These are phyloP conservation scores for Filobasidium wieringae DNA, from an alignment of 768 basidiomycete species.

Conservation along the genomic window DNA sequence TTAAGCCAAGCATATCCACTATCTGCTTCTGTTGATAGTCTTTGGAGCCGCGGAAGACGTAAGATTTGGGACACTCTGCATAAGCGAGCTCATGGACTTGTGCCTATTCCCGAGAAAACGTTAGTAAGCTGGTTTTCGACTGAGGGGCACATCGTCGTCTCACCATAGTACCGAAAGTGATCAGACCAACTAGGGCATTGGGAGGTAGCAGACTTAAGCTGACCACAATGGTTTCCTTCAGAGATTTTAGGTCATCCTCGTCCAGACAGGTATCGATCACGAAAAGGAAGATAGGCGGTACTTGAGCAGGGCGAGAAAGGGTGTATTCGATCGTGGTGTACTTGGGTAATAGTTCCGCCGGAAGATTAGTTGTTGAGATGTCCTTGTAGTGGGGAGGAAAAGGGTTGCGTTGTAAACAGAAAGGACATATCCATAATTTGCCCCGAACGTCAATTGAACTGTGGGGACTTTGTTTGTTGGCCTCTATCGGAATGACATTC, in stretches of 20 bases:
- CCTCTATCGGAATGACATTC: neutral
- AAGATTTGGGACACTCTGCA: constrained; percentile 89
- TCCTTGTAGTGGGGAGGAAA: constrained; percentile 99
- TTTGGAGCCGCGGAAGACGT: constrained; percentile 96
- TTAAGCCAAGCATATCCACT: constrained; percentile 90
- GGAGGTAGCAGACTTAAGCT: constrained; percentile 86
- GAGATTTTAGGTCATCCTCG: constrained; percentile 87
- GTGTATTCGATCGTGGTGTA: constrained; percentile 99
- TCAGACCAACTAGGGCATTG: constrained; percentile 84
- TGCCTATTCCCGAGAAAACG: constrained; percentile 54
- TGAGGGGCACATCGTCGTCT: constrained; percentile 11
- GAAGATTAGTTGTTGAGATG: constrained; percentile 90
- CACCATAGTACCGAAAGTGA: constrained; percentile 97
- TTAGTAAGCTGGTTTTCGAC: neutral
- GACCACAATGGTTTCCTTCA: constrained; percentile 88
- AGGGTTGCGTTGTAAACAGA: constrained; percentile 90
- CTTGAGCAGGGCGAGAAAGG: constrained; percentile 75
- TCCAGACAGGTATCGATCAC: constrained; percentile 90
- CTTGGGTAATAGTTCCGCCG: constrained; percentile 88
- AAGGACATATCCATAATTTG: constrained; percentile 99
- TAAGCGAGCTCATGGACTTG: constrained; percentile 99
- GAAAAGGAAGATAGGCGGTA: constrained; percentile 92
- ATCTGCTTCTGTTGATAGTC: constrained; percentile 94
- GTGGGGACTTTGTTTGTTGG: constrained; percentile 4
- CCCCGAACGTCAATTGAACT: constrained; percentile 98